A percentile compares a stretch with the other conserved stretches of the same genome.
These are phyloP conservation scores for Macadamia tetraphylla DNA, from an alignment of 164 flowering plant genomes.

Conservation along the genomic window DNA sequence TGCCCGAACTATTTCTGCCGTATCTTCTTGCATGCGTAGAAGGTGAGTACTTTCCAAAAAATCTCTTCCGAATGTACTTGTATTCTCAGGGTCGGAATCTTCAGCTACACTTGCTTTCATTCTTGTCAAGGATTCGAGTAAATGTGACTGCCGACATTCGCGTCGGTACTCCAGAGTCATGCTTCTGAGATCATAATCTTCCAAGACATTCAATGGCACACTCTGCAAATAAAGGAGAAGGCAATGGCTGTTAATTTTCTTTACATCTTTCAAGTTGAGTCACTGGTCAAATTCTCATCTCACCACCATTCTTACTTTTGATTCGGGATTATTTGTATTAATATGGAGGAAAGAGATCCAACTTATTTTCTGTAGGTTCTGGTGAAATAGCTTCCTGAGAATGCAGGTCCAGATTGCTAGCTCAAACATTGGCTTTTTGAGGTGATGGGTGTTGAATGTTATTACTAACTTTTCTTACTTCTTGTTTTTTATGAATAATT, in stretches of 20 bases:
- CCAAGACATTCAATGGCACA: slow-evolving; percentile 22
- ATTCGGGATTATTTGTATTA: neutral
- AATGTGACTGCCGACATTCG: slow-evolving; percentile 53
- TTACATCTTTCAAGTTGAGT: too few species aligned
- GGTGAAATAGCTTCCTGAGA: too few species aligned
- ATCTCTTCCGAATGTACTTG: slow-evolving; percentile 15
- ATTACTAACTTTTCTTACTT: too few species aligned
- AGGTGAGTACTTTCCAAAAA: slow-evolving; percentile 55
- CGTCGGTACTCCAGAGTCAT: slow-evolving; percentile 76
- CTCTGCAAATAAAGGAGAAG: too few species aligned
- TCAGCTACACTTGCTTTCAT: slow-evolving; percentile 17
- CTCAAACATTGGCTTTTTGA: too few species aligned
- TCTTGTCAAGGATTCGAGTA: slow-evolving; percentile 61
- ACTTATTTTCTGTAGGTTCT: too few species aligned
- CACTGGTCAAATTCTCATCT: neutral
- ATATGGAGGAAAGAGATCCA: too few species aligned
- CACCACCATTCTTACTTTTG: neutral
- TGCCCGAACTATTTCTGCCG: neutral
- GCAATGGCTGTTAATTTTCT: neutral
- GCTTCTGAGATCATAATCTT: slow-evolving; percentile 43
- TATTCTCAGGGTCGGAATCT: slow-evolving; percentile 4
- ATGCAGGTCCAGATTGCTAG: too few species aligned
- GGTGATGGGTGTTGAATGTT: too few species aligned
- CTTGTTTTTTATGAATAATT: too few species aligned
- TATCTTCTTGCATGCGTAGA: slow-evolving; percentile 59